Evolutionary conservation across 1,139 yeast genomes (phyloP), one percentile per base, ranked within the genome.

Genomic region (Lodderomyces parapsilosis): DNA sequence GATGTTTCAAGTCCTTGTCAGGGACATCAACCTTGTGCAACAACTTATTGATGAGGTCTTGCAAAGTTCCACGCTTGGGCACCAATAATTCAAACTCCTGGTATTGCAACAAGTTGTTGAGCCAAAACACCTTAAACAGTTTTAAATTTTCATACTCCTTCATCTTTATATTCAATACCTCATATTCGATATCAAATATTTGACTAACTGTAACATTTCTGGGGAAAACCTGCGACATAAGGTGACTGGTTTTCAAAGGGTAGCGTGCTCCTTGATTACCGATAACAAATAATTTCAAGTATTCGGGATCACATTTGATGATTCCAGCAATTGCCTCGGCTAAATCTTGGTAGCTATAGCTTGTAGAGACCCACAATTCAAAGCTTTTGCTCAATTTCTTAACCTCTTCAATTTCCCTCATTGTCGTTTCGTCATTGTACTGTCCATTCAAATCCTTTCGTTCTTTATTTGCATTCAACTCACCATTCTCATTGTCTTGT

Each of bases 91-190:
- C 96, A 55, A 76, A 78, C 38, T 75, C 73, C 49, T 84, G 91
- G 52, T 76, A 86, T 52, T 82, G 84, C 44, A 82, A 71, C 37
- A 84, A 75, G 42, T 74, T 74, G 2, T 77, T 76, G 23, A 85
- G 63, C 90, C 91, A 86, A 47, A 71, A 72, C 22, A 86, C 69
- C 46, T 76, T 79, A 32, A 91, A 65, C 7, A 80, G 64, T 48
- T 80, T 79, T 80, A 89, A 78, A 50, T 78, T 81, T 61, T 94
- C 99, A 54, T 85, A 77, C 49, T 90, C 95, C 31, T 70, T 75
- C 47, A 93, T 67, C 6, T 91, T 81, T 39, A 90, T 82, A 36
- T 81, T 84, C 54, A 94, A 73, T 1, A 86, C 65, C 56, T 91
- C 96, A 59, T 86, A 93, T 52, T 82, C 87, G 53, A 84, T 76